Conservation (phyloP, 495 filamentous ascomycete genomes). For the Aspergillus mulundensis region DNA sequence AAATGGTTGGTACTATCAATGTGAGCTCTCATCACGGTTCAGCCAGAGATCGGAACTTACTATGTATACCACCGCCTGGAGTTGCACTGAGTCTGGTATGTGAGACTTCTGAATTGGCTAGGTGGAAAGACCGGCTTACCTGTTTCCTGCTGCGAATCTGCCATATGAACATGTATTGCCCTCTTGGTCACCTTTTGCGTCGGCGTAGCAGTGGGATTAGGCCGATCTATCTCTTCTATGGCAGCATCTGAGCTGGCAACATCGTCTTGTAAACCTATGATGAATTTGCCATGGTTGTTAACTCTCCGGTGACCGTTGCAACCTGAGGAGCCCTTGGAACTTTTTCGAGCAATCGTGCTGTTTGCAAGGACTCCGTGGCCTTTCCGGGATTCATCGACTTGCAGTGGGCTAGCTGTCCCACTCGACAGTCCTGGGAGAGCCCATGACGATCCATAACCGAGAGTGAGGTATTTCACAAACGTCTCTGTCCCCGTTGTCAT, state of each 20-base stretch:
- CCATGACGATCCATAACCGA: slow-evolving; percentile 61
- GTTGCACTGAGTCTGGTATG: slow-evolving; percentile 31
- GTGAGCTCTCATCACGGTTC: background rate
- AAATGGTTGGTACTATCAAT: slow-evolving; percentile 68
- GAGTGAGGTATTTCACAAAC: slow-evolving; percentile 56
- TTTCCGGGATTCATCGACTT: slow-evolving; percentile 19
- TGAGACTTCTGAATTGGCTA: background rate
- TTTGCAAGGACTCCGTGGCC: slow-evolving; percentile 8
- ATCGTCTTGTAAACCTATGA: slow-evolving; percentile 67
- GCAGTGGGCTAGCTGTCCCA: slow-evolving; percentile 23
- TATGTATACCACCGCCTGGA: slow-evolving; percentile 71
- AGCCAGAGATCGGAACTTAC: slow-evolving; percentile 26
- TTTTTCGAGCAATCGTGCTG: no score
- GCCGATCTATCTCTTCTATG: slow-evolving; percentile 26
- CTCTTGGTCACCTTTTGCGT: slow-evolving; percentile 47
- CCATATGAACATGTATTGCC: slow-evolving; percentile 45
- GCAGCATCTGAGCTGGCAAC: slow-evolving; percentile 39
- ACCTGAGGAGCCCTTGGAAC: background rate
- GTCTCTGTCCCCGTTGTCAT: slow-evolving; percentile 37
- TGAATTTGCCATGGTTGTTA: slow-evolving; percentile 52
- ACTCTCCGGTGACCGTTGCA: background rate
- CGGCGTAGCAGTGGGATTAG: slow-evolving; percentile 14
- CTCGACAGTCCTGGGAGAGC: slow-evolving; percentile 29
- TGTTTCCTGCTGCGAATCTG: slow-evolving; percentile 13
- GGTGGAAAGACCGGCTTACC: slow-evolving; percentile 8